Evolutionary conservation across 495 filamentous ascomycete genomes (phyloP).

Genomic region (Penicillium egyptiacum): DNA sequence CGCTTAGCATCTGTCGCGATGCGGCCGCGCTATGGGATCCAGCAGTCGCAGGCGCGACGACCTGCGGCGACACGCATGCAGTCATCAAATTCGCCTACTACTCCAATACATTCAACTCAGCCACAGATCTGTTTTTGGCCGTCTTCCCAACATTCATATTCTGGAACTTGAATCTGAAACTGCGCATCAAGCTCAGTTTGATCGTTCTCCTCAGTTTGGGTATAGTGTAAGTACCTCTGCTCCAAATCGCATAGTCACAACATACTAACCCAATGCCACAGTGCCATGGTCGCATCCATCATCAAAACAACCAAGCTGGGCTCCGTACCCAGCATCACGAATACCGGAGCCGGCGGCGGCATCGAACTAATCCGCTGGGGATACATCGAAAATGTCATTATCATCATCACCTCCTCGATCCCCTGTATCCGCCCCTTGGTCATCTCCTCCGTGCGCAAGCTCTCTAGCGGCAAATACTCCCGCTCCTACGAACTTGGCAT

Average conservation of each 20-base stretch:
- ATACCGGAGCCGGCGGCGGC: slow-evolving; percentile 30
- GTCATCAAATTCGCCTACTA: slow-evolving; percentile 38
- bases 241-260: background rate
- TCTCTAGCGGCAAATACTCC: slow-evolving; percentile 32
- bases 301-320: slow-evolving; percentile 44
- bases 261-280: slow-evolving; percentile 16
- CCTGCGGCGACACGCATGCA: slow-evolving; percentile 23
- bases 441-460: slow-evolving; percentile 41
- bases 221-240: slow-evolving; percentile 30
- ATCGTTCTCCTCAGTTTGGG: slow-evolving; percentile 44
- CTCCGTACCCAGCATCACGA: slow-evolving; percentile 35
- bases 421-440: slow-evolving; percentile 38
- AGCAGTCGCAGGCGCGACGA: slow-evolving; percentile 22
- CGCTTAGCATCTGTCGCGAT: slow-evolving; percentile 34
- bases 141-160: slow-evolving; percentile 44
- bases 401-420: slow-evolving; percentile 39
- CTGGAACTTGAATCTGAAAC: slow-evolving; percentile 45
- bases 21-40: slow-evolving; percentile 29
- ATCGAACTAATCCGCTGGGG: slow-evolving; percentile 39
- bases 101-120: slow-evolving; percentile 41
- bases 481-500: slow-evolving; percentile 36
- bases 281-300: slow-evolving; percentile 44
- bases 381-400: slow-evolving; percentile 36
- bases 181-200: slow-evolving; percentile 40
- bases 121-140: slow-evolving; percentile 44